Evolutionary conservation across 2,329 filamentous ascomycete species (phyloP).

Genomic region (Huntiella abstrusa): DNA sequence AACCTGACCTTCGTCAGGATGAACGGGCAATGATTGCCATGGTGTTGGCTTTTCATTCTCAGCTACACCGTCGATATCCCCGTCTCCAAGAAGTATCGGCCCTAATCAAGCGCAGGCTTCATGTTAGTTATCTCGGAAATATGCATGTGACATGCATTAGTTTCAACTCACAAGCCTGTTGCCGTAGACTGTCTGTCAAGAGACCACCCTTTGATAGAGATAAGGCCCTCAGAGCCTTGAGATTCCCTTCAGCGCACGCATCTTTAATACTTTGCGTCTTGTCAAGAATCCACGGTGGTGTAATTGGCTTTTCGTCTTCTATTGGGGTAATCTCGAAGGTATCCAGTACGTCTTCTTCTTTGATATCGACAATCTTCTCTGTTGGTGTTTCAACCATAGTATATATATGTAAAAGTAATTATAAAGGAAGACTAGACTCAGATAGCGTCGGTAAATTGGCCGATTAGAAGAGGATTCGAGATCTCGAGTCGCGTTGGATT

Average conservation of each 20-base stretch:
- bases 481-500: neutral
- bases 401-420: too few species aligned
- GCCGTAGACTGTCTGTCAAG: slow-evolving; percentile 47
- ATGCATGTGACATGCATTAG: slow-evolving; percentile 1
- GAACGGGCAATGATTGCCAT: slow-evolving; percentile 50
- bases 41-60: slow-evolving; percentile 12
- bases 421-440: too few species aligned
- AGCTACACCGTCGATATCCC: slow-evolving; percentile 13
- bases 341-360: neutral
- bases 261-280: slow-evolving; percentile 32
- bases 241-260: slow-evolving; percentile 40
- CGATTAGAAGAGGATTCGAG: neutral
- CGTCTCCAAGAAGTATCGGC: slow-evolving; percentile 37
- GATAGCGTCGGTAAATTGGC: too few species aligned
- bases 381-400: neutral
- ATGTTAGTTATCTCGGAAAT: neutral
- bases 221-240: slow-evolving; percentile 34
- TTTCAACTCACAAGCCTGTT: slow-evolving; percentile 51
- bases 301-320: slow-evolving; percentile 1
- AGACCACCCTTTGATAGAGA: slow-evolving; percentile 49
- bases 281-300: neutral
- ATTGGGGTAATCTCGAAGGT: neutral
- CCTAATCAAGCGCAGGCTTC: slow-evolving; percentile 24
- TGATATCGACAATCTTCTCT: neutral
- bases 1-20: slow-evolving; percentile 81